These are phyloP conservation scores for Rhizopus microsporus DNA, from an alignment of 371 early-diverging fungal species.

Conservation along the genomic window DNA sequence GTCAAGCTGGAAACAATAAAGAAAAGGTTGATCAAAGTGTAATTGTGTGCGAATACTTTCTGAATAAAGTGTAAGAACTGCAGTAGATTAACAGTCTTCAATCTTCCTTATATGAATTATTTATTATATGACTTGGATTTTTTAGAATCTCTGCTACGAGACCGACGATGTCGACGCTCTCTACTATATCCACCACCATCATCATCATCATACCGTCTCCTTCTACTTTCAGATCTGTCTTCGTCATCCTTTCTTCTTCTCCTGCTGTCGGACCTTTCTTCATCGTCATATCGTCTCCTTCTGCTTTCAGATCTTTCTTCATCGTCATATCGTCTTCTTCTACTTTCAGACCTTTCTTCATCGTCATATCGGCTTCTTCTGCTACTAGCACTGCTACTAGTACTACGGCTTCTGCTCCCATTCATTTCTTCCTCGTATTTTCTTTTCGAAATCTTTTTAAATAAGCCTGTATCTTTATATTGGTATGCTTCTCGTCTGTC, in stretches of 20 bases:
- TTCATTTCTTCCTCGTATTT: conserved; percentile 28
- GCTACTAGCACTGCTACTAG: conserved; percentile 1
- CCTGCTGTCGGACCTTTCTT: not conserved
- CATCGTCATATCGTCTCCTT: not conserved
- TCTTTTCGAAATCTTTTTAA: conserved; percentile 44
- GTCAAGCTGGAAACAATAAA: too few relatives aligned
- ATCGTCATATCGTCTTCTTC: conserved; percentile 5
- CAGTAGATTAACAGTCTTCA: too few relatives aligned
- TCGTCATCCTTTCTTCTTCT: not conserved
- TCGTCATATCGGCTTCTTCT: not conserved
- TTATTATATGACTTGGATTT: too few relatives aligned
- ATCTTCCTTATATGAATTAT: too few relatives aligned
- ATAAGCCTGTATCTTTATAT: conserved; percentile 45
- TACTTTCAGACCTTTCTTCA: conserved; percentile 2
- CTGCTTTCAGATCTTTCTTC: conserved; percentile 9
- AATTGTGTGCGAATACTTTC: too few relatives aligned
- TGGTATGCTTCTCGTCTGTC: conserved; percentile 34
- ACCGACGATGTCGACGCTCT: not conserved
- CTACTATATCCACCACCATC: not conserved
- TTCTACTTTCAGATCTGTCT: not conserved
- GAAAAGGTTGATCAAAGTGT: too few relatives aligned
- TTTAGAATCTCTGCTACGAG: too few relatives aligned
- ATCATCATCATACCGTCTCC: not conserved
- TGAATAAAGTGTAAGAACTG: too few relatives aligned
- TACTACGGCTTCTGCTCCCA: conserved; percentile 3